A percentile compares a stretch with the other conserved stretches of the same genome.
Evolutionary conservation across 2,329 filamentous ascomycete species (phyloP).

Genomic region (Emergomyces pasteurianus): DNA sequence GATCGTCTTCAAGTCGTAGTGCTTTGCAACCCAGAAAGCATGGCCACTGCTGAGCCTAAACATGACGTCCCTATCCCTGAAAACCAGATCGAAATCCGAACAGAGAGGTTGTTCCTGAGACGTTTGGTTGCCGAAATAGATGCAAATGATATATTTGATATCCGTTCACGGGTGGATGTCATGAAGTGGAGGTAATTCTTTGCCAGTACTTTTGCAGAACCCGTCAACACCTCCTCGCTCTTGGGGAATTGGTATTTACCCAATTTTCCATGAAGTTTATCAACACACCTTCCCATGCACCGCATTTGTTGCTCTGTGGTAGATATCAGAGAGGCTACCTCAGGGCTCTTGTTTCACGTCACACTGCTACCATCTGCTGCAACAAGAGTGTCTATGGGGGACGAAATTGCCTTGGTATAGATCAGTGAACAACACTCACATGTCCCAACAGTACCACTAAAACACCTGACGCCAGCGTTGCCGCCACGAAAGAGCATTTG

Average conservation of each 20-base stretch:
- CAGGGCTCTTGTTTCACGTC: background rate
- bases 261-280: slow-evolving; percentile 1
- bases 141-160: slow-evolving; percentile 14
- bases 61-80: background rate
- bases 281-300: background rate
- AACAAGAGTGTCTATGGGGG: background rate
- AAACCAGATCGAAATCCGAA: background rate
- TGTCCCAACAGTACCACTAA: background rate
- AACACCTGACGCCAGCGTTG: slow-evolving; percentile 5
- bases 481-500: slow-evolving; percentile 1
- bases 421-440: background rate
- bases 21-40: background rate
- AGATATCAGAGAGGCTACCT: background rate
- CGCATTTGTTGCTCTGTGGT: background rate
- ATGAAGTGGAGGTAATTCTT: slow-evolving; percentile 18
- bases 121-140: slow-evolving; percentile 11
- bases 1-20: background rate
- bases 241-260: slow-evolving; percentile 10
- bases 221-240: slow-evolving; percentile 8
- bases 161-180: slow-evolving; percentile 16
- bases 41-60: background rate
- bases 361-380: background rate
- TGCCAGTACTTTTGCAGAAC: background rate
- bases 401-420: background rate
- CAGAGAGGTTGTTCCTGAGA: slow-evolving; percentile 12